Base-by-base conservation (phyloP, 2,329 filamentous ascomycete species). In the Sclerotinia trifoliorum region DNA sequence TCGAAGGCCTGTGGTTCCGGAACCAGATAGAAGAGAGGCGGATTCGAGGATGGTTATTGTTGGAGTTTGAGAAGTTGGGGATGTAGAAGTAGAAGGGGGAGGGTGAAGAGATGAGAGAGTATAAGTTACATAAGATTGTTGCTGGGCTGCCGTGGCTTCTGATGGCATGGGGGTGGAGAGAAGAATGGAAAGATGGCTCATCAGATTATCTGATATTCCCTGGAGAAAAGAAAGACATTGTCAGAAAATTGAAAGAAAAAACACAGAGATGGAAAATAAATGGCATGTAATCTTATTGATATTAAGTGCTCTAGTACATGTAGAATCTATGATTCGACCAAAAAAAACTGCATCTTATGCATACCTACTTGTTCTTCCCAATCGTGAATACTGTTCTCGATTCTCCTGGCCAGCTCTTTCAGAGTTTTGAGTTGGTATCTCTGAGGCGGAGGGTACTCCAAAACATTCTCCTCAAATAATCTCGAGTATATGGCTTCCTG, bases 361-460 rank as follows among this genome's bases (percentile, higher is more conserved):
- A 61, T 48, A 82, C 91, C 82, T 90, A 96, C 94, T 89, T 96
- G 88, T 83, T 92, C 84, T 74, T 97, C 91, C 79, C 93, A 94
- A 78, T 97, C 88, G 68, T 86, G 83, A 60, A 96, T 92, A 46
- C 90, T 86, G 42, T 83, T 80, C 78, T 97, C 92, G 65, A 97
- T 88, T 68, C 83, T 85, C 10, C 83, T 80, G 17, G 93, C 81
- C 46, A 97, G 82, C 71, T 87, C 81, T 77, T 96, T 97, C 64
- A 97, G 79, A 0, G 92, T 85, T 69, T 87, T 85, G 21, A 90
- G 79, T 72, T 88, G 87, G 76, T 96, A 96, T 64, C 88, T 81
- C 26, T 83, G 80, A 10, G 91, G 90, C 24, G 91, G 90, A 10
- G 85, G 80, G 74, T 85, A 84, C 62, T 81, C 78, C 61, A 87